Percentiles rank a stretch among this genome's conserved stretches.
Conservation (phyloP, 495 filamentous ascomycete genomes). For the Penicillium angulare region DNA sequence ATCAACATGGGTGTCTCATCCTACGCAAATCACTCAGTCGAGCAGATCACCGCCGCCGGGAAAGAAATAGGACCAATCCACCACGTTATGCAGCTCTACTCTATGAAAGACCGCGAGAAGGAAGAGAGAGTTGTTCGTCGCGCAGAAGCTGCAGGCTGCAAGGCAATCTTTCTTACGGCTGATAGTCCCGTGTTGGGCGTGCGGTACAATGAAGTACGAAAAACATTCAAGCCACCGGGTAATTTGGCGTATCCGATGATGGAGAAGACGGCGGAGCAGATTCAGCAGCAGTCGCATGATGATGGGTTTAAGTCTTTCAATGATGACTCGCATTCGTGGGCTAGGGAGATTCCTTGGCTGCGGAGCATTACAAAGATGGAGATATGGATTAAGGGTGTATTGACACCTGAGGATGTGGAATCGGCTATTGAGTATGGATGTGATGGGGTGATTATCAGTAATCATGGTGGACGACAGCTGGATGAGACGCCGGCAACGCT, state of each 20-base stretch:
- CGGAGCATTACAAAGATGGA: constrained; percentile 53
- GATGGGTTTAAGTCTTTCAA: constrained; percentile 55
- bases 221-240: constrained; percentile 33
- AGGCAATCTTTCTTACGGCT: constrained; percentile 73
- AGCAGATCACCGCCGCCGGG: constrained; percentile 56
- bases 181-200: constrained; percentile 78
- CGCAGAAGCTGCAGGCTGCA: constrained; percentile 46
- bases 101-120: constrained; percentile 62
- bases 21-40: constrained; percentile 38
- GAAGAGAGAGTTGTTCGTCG: constrained; percentile 50
- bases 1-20: constrained; percentile 56
- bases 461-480: constrained; percentile 69
- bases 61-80: constrained; percentile 39
- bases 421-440: constrained; percentile 52
- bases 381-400: constrained; percentile 57
- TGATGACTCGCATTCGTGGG: constrained; percentile 69
- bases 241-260: constrained; percentile 36
- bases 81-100: constrained; percentile 69
- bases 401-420: constrained; percentile 53
- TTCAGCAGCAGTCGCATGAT: constrained; percentile 48
- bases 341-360: constrained; percentile 36
- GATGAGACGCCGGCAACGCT: constrained; percentile 65
- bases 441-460: constrained; percentile 61
- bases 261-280: constrained; percentile 71
- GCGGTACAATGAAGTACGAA: constrained; percentile 41